Conservation (phyloP, 192 early-diverging fungal species). For the Borealophlyctis nickersoniae region DNA sequence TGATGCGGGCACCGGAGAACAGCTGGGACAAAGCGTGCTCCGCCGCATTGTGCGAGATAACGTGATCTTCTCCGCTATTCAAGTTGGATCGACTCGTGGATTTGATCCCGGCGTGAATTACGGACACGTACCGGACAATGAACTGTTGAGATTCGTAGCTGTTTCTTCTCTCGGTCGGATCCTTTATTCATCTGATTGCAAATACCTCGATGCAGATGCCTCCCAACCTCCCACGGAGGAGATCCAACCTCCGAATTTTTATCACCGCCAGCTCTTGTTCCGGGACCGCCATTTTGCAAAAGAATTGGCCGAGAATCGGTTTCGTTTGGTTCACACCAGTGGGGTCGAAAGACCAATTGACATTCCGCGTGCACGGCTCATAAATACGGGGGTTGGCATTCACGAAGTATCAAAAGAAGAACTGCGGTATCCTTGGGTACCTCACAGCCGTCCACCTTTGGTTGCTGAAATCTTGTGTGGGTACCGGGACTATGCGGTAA, state of each 20-base stretch:
- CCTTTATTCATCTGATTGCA: constrained; percentile 45
- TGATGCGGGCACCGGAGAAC: constrained; percentile 28
- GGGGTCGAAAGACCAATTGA: constrained; percentile 43
- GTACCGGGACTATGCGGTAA: constrained; percentile 37
- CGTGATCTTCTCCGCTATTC: constrained; percentile 43
- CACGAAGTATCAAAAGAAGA: constrained; percentile 33
- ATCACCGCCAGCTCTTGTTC: constrained; percentile 42
- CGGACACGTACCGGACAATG: constrained; percentile 52
- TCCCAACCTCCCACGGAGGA: background rate
- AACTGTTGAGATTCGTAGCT: constrained; percentile 47
- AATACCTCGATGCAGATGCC: constrained; percentile 31
- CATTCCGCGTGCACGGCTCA: constrained; percentile 28
- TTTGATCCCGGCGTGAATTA: constrained; percentile 45
- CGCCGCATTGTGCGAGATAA: constrained; percentile 25
- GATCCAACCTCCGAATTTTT: constrained; percentile 45
- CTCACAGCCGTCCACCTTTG: constrained; percentile 35
- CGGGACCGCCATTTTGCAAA: constrained; percentile 27
- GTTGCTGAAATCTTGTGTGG: constrained; percentile 48
- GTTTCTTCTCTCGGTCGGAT: constrained; percentile 39
- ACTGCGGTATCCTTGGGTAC: constrained; percentile 45
- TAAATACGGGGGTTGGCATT: constrained; percentile 28
- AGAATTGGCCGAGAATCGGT: constrained; percentile 11
- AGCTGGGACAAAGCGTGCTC: constrained; percentile 33
- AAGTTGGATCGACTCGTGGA: constrained; percentile 44
- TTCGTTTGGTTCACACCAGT: constrained; percentile 25